Conservation (phyloP, 139 green algal genomes). For the Closterium sp. region DNA sequence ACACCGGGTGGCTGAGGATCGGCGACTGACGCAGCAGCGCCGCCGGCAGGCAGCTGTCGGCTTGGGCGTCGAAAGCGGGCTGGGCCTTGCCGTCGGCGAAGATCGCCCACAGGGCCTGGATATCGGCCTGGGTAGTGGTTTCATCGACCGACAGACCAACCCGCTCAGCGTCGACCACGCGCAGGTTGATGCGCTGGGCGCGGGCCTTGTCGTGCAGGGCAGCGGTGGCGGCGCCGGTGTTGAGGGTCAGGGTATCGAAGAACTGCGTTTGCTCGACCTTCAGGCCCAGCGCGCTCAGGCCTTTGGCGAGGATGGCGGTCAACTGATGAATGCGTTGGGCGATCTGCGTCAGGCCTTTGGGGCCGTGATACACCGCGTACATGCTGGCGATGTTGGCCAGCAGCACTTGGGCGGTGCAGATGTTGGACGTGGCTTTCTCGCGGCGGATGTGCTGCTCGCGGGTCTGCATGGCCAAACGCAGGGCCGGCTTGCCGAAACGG, state of each 20-base stretch:
- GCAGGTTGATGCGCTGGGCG: too few species aligned
- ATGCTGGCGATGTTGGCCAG: slow-evolving; percentile 97
- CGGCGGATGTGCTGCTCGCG: slow-evolving; percentile 98
- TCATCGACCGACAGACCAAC: too few species aligned
- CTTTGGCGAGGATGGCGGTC: slow-evolving; percentile 77
- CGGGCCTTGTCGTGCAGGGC: too few species aligned
- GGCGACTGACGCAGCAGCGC: slow-evolving; percentile 49
- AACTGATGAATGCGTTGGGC: slow-evolving; percentile 81
- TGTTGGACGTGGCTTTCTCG: slow-evolving; percentile 99
- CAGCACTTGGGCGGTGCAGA: slow-evolving; percentile 92
- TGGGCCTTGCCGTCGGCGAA: slow-evolving; percentile 5
- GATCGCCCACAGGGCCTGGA: too few species aligned
- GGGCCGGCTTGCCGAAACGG: slow-evolving; percentile 73
- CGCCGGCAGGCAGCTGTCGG: slow-evolving; percentile 26
- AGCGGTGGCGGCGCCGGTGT: too few species aligned
- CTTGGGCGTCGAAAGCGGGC: slow-evolving; percentile 72
- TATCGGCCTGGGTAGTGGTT: too few species aligned
- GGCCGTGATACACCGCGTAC: slow-evolving; percentile 97
- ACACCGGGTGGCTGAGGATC: slow-evolving; percentile 59
- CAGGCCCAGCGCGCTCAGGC: slow-evolving; percentile 68
- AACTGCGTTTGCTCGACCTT: too few species aligned
- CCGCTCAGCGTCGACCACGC: too few species aligned
- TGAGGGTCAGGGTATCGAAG: too few species aligned
- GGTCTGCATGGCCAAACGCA: slow-evolving; percentile 99
- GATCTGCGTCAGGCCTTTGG: slow-evolving; percentile 87